These are phyloP conservation scores for Taxawa tesnikishii DNA, from an alignment of 2,329 filamentous ascomycete genomes.

Conservation along the genomic window DNA sequence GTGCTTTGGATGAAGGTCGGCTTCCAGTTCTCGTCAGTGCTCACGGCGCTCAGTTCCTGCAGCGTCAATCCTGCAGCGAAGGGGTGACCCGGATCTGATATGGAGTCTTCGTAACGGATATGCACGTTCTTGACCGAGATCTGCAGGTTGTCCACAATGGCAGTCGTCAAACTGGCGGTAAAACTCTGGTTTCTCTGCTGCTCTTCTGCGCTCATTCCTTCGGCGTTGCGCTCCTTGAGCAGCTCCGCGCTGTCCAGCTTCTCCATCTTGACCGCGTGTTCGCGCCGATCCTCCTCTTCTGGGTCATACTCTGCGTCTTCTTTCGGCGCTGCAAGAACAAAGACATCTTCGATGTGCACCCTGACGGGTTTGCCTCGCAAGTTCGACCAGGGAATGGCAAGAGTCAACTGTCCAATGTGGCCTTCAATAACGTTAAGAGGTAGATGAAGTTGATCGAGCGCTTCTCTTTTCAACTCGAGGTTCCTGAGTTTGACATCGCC, in stretches of 20 bases:
- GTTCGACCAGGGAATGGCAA: constrained; percentile 96
- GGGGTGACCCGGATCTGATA: constrained; percentile 87
- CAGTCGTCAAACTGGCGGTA: constrained; percentile 84
- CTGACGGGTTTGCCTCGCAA: constrained; percentile 87
- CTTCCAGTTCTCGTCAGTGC: constrained; percentile 88
- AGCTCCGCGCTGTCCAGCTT: constrained; percentile 94
- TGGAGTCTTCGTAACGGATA: constrained; percentile 93
- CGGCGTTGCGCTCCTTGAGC: constrained; percentile 80
- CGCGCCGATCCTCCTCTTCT: constrained; percentile 77
- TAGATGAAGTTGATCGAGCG: constrained; percentile 90
- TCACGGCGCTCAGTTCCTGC: constrained; percentile 93
- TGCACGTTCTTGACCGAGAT: constrained; percentile 98
- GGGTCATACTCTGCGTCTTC: constrained; percentile 90
- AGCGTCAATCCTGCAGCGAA: constrained; percentile 88
- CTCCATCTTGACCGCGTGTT: constrained; percentile 94
- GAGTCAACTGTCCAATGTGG: constrained; percentile 79
- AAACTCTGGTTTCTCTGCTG: constrained; percentile 98
- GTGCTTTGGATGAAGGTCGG: constrained; percentile 92
- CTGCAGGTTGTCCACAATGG: constrained; percentile 96
- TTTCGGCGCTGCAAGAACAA: constrained; percentile 84
- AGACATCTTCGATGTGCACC: constrained; percentile 94
- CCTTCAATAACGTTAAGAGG: constrained; percentile 95
- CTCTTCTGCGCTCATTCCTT: constrained; percentile 88
- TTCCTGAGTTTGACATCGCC: constrained; percentile 93
- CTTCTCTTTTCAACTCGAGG: constrained; percentile 84